These are phyloP conservation scores for Trypanosoma cruzi DNA, from an alignment of 208 protist genomes.

Conservation along the genomic window DNA sequence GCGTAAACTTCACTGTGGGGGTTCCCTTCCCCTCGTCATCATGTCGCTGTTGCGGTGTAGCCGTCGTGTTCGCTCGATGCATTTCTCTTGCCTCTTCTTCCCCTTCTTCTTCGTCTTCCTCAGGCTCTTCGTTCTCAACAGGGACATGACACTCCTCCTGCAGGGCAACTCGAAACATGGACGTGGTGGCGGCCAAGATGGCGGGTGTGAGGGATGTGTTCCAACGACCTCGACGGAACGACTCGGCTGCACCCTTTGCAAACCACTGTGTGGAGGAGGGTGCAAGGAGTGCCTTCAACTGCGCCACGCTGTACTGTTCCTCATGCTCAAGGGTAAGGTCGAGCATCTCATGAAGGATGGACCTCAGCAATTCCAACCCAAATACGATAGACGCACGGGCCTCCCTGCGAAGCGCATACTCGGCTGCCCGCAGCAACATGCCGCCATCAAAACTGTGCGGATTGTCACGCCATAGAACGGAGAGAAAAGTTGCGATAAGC, in stretches of 20 bases:
- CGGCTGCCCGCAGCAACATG: constrained; percentile 54
- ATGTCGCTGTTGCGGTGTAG: not conserved
- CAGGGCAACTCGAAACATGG: constrained; percentile 29
- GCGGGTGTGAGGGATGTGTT: constrained; percentile 25
- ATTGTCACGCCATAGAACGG: constrained; percentile 64
- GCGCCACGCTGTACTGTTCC: constrained; percentile 64
- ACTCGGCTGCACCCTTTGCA: constrained; percentile 62
- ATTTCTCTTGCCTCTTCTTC: constrained; percentile 5
- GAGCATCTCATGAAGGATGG: constrained; percentile 51
- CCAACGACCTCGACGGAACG: constrained; percentile 67
- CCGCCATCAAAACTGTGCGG: constrained; percentile 36
- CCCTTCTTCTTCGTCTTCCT: constrained; percentile 27
- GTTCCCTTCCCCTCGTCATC: not conserved
- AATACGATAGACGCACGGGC: constrained; percentile 46
- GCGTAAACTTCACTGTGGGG: constrained; percentile 24
- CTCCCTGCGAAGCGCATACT: constrained; percentile 59
- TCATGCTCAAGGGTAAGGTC: constrained; percentile 61
- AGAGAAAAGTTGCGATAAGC: constrained; percentile 55
- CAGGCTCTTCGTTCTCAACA: constrained; percentile 20
- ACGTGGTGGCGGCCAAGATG: constrained; percentile 21
- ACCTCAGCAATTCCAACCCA: constrained; percentile 63
- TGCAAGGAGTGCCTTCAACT: constrained; percentile 46
- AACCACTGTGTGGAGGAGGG: constrained; percentile 54
- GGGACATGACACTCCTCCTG: constrained; percentile 40
- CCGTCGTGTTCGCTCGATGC: not conserved